Conservation (phyloP, 371 early-diverging fungal genomes). For the Nematocida displodere region DNA sequence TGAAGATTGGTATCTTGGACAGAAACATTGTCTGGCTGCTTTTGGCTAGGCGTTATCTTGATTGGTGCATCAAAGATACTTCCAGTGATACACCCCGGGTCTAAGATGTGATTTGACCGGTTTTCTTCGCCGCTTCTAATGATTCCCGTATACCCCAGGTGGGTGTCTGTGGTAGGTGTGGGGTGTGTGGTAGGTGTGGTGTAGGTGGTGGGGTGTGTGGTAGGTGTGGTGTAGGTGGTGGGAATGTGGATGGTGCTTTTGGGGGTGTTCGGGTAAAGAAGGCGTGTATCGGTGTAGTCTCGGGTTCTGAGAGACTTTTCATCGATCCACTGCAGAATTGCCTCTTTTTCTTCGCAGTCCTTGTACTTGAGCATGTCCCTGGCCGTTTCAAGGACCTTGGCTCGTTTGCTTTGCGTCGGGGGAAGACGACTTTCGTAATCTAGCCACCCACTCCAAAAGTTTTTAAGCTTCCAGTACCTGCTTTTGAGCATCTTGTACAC, state of each 20-base stretch:
- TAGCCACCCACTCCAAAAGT: conserved; percentile 57
- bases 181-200: neutral
- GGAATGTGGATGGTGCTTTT: neutral
- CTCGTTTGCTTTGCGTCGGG: conserved; percentile 23
- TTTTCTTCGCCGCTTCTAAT: neutral
- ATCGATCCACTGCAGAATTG: conserved; percentile 43
- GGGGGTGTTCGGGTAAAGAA: neutral
- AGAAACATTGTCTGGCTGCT: neutral
- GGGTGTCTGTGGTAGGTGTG: neutral
- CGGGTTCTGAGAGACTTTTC: neutral
- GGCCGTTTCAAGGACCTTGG: conserved; percentile 54
- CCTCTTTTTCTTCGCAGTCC: conserved; percentile 55
- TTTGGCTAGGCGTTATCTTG: neutral
- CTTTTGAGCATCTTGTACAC: conserved; percentile 60
- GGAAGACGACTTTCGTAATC: conserved; percentile 43
- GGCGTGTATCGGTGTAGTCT: neutral
- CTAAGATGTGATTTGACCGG: neutral
- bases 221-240: neutral
- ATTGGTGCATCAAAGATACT: conserved; percentile 43
- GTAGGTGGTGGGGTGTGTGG: too few relatives aligned
- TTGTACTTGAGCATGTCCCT: conserved; percentile 56
- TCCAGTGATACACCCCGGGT: neutral
- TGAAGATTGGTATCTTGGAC: conserved; percentile 14
- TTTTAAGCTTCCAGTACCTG: conserved; percentile 52
- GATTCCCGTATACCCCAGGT: neutral